These are phyloP conservation scores for Pseudogymnoascus sp. DNA, from an alignment of 2,329 filamentous ascomycete species.

Conservation along the genomic window DNA sequence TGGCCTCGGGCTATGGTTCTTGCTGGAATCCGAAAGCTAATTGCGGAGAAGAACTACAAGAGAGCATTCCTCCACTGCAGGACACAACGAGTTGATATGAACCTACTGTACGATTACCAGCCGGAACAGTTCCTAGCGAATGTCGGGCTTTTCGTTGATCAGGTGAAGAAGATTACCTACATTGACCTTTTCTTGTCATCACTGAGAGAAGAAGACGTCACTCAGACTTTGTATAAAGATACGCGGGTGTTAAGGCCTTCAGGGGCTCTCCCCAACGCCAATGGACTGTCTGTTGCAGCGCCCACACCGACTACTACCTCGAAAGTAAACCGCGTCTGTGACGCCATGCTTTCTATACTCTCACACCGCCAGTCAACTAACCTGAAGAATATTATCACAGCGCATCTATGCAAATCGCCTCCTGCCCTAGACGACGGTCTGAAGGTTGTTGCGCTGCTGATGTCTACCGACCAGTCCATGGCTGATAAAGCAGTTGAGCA, in stretches of 20 bases:
- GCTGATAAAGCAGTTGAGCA: constrained; percentile 90
- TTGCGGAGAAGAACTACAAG: constrained; percentile 73
- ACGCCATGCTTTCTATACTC: constrained; percentile 68
- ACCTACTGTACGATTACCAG: constrained; percentile 90
- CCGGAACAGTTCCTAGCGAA: constrained; percentile 75
- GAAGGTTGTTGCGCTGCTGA: constrained; percentile 66
- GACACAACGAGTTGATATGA: constrained; percentile 94
- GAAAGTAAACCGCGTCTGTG: constrained; percentile 85
- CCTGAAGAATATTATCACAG: constrained; percentile 87
- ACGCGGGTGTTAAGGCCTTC: constrained; percentile 48
- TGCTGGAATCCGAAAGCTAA: constrained; percentile 74
- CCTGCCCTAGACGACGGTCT: constrained; percentile 85
- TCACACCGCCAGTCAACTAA: constrained; percentile 53
- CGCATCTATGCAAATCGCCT: constrained; percentile 87
- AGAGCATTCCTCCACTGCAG: constrained; percentile 82
- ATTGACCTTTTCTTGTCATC: constrained; percentile 90
- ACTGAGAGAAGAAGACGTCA: constrained; percentile 83
- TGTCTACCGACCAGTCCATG: constrained; percentile 57
- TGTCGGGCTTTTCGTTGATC: constrained; percentile 70
- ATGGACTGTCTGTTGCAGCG: constrained; percentile 25
- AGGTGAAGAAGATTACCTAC: constrained; percentile 72
- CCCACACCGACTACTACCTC: constrained; percentile 24
- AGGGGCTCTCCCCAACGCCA: constrained; percentile 16
- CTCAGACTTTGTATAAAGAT: constrained; percentile 86
- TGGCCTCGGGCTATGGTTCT: constrained; percentile 88